phyloP scores from a whole-genome alignment of 2,329 filamentous ascomycete genomes.

The Coniochaeta sp. region DNA sequence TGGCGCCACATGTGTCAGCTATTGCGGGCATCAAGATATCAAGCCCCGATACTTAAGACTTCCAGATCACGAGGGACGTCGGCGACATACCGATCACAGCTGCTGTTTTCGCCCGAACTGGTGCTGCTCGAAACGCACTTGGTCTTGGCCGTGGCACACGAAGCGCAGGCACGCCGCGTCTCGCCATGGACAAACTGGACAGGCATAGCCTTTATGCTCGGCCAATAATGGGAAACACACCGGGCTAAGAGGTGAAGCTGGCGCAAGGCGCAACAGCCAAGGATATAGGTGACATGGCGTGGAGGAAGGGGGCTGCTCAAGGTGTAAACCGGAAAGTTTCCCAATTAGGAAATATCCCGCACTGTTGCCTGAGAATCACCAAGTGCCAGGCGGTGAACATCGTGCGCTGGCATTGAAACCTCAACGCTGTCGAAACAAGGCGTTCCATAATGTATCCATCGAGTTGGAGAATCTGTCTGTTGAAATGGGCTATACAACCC shows the following conservation, averaged over 20 bases:
- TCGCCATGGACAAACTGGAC: conserved; percentile 15
- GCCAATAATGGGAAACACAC: not conserved
- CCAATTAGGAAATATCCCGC: not conserved
- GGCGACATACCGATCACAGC: conserved; percentile 5
- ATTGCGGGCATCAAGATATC: not conserved
- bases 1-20: not conserved
- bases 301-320: not conserved
- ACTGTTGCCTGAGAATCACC: not conserved
- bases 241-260: not conserved
- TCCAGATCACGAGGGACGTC: conserved; percentile 9
- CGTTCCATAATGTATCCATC: not conserved
- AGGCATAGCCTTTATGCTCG: not conserved
- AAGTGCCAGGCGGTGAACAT: too few relatives aligned
- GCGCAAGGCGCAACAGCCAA: not conserved
- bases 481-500: not conserved
- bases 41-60: not conserved
- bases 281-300: conserved; percentile 16
- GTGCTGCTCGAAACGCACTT: conserved; percentile 15
- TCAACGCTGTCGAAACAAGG: not conserved
- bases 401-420: not conserved
- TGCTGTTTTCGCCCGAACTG: not conserved
- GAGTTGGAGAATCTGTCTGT: not conserved
- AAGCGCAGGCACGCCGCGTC: conserved; percentile 16
- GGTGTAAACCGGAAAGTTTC: conserved; percentile 6
- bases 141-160: conserved; percentile 15